Conservation (phyloP, 306 rosid species). For the Trifolium pratense region DNA sequence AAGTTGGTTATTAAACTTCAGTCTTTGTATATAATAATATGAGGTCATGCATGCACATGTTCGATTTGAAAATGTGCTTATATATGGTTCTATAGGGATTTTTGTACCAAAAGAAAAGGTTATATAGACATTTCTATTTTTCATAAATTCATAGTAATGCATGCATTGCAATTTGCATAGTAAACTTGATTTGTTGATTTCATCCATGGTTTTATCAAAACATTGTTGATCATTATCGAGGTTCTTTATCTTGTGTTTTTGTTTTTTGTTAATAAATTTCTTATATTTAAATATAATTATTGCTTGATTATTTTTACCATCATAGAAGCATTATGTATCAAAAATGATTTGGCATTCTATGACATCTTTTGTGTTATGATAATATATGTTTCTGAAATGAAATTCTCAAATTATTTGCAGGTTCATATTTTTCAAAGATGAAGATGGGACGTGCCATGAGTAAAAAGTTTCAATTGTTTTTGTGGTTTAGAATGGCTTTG, state of each 20-base stretch:
- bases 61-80: not conserved
- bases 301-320: not conserved
- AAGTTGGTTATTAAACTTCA: not conserved
- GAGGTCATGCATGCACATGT: constrained; percentile 16
- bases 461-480: not conserved
- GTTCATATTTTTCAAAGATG: constrained; percentile 31
- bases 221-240: constrained; percentile 15
- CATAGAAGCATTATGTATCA: not conserved
- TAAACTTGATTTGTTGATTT: too few species aligned
- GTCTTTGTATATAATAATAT: not conserved
- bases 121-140: not conserved
- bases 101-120: not conserved
- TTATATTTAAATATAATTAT: not conserved
- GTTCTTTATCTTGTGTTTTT: not conserved
- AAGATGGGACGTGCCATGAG: constrained; percentile 10
- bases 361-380: not conserved
- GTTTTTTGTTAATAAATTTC: not conserved
- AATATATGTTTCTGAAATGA: not conserved
- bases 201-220: too few species aligned
- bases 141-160: not conserved
- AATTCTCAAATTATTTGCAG: constrained; percentile 36
- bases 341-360: constrained; percentile 6
- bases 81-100: not conserved
- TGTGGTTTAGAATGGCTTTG: constrained; percentile 36
- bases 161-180: constrained; percentile 7